Percentiles rank a stretch among this genome's conserved stretches.
phyloP scores from a whole-genome alignment of 2,329 filamentous ascomycete species.

The Gremmenia infestans region DNA sequence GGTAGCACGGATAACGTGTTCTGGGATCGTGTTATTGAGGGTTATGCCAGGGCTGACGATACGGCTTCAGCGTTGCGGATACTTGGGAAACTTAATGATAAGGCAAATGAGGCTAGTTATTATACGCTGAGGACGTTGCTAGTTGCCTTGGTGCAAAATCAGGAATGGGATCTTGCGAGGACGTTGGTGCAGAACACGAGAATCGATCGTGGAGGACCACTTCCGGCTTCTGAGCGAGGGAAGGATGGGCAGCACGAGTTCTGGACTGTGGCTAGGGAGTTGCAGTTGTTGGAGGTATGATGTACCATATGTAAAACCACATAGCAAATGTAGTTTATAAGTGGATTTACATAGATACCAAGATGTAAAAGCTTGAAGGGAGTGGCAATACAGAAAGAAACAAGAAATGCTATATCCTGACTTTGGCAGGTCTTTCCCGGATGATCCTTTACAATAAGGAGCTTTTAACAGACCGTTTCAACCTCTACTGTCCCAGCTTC shows the following conservation, averaged over 20 bases:
- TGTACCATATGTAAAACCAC: not conserved
- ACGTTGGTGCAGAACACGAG: conserved; percentile 28
- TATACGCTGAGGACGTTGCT: conserved; percentile 25
- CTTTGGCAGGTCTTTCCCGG: no score
- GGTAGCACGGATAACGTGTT: conserved; percentile 50
- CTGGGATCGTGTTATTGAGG: conserved; percentile 66
- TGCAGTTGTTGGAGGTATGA: conserved; percentile 16
- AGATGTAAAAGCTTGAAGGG: no score
- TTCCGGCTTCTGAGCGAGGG: conserved; percentile 16
- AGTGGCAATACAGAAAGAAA: no score
- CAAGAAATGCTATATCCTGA: no score
- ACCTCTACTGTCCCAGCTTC: no score
- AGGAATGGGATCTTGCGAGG: conserved; percentile 29
- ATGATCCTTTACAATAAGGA: no score
- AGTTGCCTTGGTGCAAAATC: conserved; percentile 24
- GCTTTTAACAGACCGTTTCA: no score
- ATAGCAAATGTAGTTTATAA: not conserved
- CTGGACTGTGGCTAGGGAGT: conserved; percentile 25
- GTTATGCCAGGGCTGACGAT: conserved; percentile 54
- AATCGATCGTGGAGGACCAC: conserved; percentile 20
- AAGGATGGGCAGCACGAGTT: conserved; percentile 27
- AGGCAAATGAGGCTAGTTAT: conserved; percentile 23
- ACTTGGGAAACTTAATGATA: conserved; percentile 40
- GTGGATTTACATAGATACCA: no score
- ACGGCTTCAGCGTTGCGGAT: conserved; percentile 44